Conservation (phyloP, 2,329 filamentous ascomycete genomes). For the Diaporthe caulivora region DNA sequence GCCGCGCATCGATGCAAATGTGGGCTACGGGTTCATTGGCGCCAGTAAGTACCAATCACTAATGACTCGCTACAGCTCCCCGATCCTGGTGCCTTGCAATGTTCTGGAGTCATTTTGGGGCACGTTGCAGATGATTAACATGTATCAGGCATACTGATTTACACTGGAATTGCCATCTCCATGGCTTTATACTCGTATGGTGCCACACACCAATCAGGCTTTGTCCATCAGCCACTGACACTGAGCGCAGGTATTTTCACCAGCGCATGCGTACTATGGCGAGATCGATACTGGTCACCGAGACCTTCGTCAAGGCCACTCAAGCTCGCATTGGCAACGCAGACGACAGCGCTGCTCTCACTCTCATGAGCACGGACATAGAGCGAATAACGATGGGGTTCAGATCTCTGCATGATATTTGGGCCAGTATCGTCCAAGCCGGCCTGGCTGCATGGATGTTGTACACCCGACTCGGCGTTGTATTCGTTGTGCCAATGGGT, state of each 20-base stretch:
- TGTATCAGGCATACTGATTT: constrained; percentile 48
- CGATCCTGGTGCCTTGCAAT: too few species aligned
- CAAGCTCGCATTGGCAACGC: constrained; percentile 36
- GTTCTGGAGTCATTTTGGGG: too few species aligned
- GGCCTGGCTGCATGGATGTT: constrained; percentile 51
- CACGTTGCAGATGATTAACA: too few species aligned
- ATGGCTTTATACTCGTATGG: constrained; percentile 50
- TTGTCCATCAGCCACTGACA: constrained; percentile 39
- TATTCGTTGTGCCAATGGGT: constrained; percentile 49
- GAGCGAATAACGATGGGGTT: constrained; percentile 51
- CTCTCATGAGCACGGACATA: constrained; percentile 54
- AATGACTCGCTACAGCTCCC: too few species aligned
- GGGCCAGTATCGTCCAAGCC: constrained; percentile 50
- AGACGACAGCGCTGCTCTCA: constrained; percentile 50
- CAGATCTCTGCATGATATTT: constrained; percentile 49
- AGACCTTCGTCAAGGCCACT: constrained; percentile 42
- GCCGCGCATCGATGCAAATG: constrained; percentile 41
- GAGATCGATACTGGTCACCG: constrained; percentile 42
- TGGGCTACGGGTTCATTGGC: constrained; percentile 51
- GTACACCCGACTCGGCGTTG: constrained; percentile 47
- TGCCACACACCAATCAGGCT: constrained; percentile 40
- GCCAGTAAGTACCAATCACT: too few species aligned
- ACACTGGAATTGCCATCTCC: constrained; percentile 50
- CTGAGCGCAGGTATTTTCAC: constrained; percentile 1
- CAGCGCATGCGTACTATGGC: constrained; percentile 29